Base-by-base conservation (phyloP, 2,329 filamentous ascomycete genomes). In the Colletotrichum limetticola region DNA sequence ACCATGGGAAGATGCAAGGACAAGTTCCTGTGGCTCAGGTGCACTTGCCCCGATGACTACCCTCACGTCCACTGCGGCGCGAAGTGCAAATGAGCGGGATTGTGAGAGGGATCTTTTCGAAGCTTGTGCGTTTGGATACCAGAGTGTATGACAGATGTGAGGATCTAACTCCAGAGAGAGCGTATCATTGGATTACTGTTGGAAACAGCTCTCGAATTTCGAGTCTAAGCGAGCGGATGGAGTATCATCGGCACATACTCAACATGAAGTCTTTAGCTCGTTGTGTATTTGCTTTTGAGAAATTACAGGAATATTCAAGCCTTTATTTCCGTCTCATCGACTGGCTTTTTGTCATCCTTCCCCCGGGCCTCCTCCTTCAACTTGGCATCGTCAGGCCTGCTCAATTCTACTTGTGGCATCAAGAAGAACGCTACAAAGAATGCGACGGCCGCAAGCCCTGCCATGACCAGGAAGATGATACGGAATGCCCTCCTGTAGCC, bases 351-450 rank as follows among this genome's bases (percentile, higher is more conserved):
- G 19, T 70, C 46, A 4, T 55, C 53, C 22, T 58, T 69, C 14
- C 67, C 74, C 7, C 76, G 78, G 1, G 80, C 83, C 67, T 80
- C 79, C 71, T 83, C 79, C 62, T 82, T 83, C n/a, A 84, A 70
- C 37, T 77, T 79, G 3, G 75, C 78, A 42, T 85, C 83, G 59
- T 85, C 83, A 0, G 82, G 79, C 7, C 83, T 75, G 12, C 77
- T 64, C 28, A 85, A 76, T 28, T 83, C 80, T 1, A 84, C 78
- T 30, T 85, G 83, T 0, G 82, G 83, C 81, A 85, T 84, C 60
- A 85, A 68, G 0, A 82, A 71, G n/a, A 82, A 82, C 0, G 83
- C 81, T 6, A 85, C 57, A 1, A 84, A 59, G 37, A 85, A 84
- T 1, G 80, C 81, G 2, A 82, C 52, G 2, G 78, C 79, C 1